A percentile compares a stretch with the other conserved stretches of the same genome.
phyloP scores from a whole-genome alignment of 768 basidiomycete genomes.

The Phylloporus sp. region DNA sequence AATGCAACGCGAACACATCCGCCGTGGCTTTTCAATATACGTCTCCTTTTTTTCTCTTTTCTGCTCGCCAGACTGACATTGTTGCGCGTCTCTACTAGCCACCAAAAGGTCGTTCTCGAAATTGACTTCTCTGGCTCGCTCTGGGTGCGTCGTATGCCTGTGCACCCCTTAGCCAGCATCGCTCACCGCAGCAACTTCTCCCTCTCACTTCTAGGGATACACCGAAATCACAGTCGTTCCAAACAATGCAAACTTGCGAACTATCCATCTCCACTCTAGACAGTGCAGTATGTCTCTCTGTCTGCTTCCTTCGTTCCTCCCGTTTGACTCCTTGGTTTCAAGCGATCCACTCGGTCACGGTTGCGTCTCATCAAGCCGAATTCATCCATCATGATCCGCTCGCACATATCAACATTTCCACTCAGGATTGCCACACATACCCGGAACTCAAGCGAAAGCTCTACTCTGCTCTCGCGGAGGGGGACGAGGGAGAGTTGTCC shows the following conservation, averaged over 20 bases:
- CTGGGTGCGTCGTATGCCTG: constrained; percentile 54
- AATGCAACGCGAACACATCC: constrained; percentile 72
- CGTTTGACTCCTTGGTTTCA: constrained; percentile 21
- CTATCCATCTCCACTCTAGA: constrained; percentile 83
- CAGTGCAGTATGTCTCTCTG: constrained; percentile 67
- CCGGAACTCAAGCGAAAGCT: constrained; percentile 91
- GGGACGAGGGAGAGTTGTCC: constrained; percentile 92
- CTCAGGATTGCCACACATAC: constrained; percentile 81
- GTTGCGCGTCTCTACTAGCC: constrained; percentile 68
- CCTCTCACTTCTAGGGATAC: constrained; percentile 59
- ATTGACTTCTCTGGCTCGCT: constrained; percentile 87
- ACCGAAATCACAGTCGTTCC: constrained; percentile 91
- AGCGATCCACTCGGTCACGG: constrained; percentile 74
- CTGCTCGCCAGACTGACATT: constrained; percentile 41
- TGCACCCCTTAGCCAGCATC: constrained; percentile 13
- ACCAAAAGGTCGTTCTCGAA: constrained; percentile 94
- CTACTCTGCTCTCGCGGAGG: constrained; percentile 86
- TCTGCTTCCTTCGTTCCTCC: constrained; percentile 11
- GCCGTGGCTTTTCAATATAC: constrained; percentile 89
- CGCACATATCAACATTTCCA: constrained; percentile 58
- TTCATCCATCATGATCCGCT: constrained; percentile 79
- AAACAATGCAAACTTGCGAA: constrained; percentile 70
- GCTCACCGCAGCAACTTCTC: constrained; percentile 19
- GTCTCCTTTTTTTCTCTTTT: constrained; percentile 40
- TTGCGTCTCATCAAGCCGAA: constrained; percentile 67